phyloP scores from a whole-genome alignment of 176 grass and related monocot species.

The Rhipidocladum racemiflorum region DNA sequence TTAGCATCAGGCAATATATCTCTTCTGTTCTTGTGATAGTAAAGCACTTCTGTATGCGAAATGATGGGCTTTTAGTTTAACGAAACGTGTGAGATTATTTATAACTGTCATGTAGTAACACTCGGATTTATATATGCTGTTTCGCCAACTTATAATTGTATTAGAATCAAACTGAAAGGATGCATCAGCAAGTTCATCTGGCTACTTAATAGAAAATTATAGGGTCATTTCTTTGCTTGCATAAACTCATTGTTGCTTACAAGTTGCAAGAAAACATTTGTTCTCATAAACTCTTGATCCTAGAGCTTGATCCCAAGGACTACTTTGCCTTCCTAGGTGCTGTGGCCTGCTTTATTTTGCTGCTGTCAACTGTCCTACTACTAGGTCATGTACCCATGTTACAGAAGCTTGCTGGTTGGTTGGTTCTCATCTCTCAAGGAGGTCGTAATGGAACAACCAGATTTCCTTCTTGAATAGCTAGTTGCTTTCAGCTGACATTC shows the following conservation, averaged over 20 bases:
- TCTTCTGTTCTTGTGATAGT: background rate
- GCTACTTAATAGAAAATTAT: background rate
- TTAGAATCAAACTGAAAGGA: background rate
- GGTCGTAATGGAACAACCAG: background rate
- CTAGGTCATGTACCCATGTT: background rate
- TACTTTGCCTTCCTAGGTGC: background rate
- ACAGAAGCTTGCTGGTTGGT: background rate
- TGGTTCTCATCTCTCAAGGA: background rate
- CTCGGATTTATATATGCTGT: background rate
- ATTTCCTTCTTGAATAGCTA: background rate
- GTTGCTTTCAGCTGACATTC: background rate
- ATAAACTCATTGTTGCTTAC: background rate
- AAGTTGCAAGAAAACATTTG: background rate
- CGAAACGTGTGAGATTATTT: background rate
- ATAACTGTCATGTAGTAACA: background rate
- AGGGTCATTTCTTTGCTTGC: background rate
- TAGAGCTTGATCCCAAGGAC: background rate
- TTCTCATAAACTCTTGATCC: background rate
- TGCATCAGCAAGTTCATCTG: background rate
- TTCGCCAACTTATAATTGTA: background rate
- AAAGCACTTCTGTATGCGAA: background rate
- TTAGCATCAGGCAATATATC: background rate
- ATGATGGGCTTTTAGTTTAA: background rate
- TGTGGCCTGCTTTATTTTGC: constrained; percentile 3
- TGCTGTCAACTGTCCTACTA: background rate